Evolutionary conservation across 768 basidiomycete genomes (phyloP).

Genomic region (Rhodotorula paludigena): DNA sequence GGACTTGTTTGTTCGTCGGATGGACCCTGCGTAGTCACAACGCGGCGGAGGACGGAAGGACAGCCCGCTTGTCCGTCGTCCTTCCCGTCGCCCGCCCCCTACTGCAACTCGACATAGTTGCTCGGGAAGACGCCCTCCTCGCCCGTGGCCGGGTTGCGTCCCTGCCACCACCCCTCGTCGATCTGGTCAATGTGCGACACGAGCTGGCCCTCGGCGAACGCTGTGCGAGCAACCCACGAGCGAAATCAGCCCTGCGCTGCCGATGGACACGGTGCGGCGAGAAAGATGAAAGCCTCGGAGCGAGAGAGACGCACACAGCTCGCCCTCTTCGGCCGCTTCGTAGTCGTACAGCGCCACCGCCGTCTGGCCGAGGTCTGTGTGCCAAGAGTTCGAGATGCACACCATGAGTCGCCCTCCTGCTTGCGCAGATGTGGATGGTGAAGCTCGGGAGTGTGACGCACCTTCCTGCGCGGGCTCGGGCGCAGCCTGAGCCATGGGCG

Average conservation of each 20-base stretch:
- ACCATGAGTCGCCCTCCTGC: background rate
- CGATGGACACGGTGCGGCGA: background rate
- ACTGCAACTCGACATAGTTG: slow-evolving; percentile 53
- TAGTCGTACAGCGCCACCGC: slow-evolving; percentile 69
- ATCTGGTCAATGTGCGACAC: slow-evolving; percentile 77
- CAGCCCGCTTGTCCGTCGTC: too few relatives aligned
- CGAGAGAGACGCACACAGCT: slow-evolving; percentile 53
- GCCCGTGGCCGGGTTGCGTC: slow-evolving; percentile 61
- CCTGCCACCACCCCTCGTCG: slow-evolving; percentile 87
- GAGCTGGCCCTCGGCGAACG: slow-evolving; percentile 68
- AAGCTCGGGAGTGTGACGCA: background rate
- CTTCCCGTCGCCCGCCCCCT: background rate
- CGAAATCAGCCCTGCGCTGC: background rate
- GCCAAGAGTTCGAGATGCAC: background rate
- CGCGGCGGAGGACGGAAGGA: too few relatives aligned
- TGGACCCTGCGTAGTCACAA: too few relatives aligned
- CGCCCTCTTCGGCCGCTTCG: slow-evolving; percentile 78
- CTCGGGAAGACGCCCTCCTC: slow-evolving; percentile 75
- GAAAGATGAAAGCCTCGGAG: background rate
- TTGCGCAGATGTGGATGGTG: too few relatives aligned
- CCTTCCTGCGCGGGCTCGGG: slow-evolving; percentile 5
- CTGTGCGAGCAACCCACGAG: too few relatives aligned
- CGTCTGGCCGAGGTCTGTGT: background rate
- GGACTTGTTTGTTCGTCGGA: too few relatives aligned
- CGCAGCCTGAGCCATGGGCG: background rate